These are phyloP conservation scores for Suillus discolor DNA, from an alignment of 768 basidiomycete genomes.

Conservation along the genomic window DNA sequence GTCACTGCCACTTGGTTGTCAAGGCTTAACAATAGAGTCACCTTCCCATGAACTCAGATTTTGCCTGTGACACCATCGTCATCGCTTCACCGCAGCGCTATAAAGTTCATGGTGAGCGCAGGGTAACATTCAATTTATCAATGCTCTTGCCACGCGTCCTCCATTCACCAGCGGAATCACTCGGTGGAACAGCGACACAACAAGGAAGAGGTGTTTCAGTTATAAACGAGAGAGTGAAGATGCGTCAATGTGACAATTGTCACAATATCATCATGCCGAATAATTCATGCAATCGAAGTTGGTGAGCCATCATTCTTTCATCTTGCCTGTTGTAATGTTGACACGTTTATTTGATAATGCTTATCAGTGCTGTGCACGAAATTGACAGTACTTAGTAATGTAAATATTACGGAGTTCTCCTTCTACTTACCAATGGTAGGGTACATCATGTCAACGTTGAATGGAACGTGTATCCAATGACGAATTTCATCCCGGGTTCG, in stretches of 20 bases:
- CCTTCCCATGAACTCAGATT: conserved; percentile 15
- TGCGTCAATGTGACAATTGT: not conserved
- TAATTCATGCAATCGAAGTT: not conserved
- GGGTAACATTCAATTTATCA: not conserved
- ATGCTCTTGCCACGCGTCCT: not conserved
- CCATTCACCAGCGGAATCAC: not conserved
- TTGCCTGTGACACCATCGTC: conserved; percentile 2
- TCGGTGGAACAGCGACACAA: not conserved
- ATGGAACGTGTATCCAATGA: not conserved
- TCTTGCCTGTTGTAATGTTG: not conserved
- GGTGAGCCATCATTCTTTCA: not conserved
- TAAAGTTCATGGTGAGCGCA: not conserved
- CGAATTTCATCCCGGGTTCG: conserved; percentile 55
- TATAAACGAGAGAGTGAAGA: not conserved
- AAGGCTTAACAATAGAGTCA: conserved; percentile 19
- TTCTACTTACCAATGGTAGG: conserved; percentile 3
- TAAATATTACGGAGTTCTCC: not conserved
- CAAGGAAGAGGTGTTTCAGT: not conserved
- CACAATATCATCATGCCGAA: not conserved
- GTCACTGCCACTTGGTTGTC: conserved; percentile 19
- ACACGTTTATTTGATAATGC: conserved; percentile 3
- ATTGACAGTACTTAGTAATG: conserved; percentile 2
- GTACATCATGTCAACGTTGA: not conserved
- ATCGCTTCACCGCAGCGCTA: not conserved
- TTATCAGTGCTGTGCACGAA: conserved; percentile 11